Evolutionary conservation across 2,329 filamentous ascomycete genomes (phyloP).

Genomic region (Dactylellina cionopaga): DNA sequence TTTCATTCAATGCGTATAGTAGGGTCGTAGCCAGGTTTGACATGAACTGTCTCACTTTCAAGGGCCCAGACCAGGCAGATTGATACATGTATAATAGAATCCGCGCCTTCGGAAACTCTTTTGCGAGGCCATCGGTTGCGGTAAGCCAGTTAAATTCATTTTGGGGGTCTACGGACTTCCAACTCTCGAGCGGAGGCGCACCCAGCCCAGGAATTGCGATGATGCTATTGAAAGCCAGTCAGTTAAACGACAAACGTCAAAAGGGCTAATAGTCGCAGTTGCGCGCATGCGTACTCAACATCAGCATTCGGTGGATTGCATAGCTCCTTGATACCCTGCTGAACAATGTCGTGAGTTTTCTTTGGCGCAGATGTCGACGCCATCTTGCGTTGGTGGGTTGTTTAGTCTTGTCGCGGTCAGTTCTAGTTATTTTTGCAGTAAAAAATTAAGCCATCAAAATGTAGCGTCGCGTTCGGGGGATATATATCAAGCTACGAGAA

Average conservation of each 20-base stretch:
- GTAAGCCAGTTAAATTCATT: constrained; percentile 63
- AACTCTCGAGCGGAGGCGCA: constrained; percentile 61
- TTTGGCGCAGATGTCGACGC: constrained; percentile 20
- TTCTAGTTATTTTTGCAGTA: neutral
- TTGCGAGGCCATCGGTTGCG: constrained; percentile 59
- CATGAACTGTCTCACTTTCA: constrained; percentile 63
- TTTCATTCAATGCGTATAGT: constrained; percentile 59
- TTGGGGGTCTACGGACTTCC: constrained; percentile 59
- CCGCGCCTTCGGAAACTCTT: constrained; percentile 62
- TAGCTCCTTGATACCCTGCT: constrained; percentile 62
- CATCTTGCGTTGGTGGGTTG: neutral
- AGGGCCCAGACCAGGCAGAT: constrained; percentile 61
- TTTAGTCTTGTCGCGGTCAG: neutral
- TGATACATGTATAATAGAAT: constrained; percentile 63
- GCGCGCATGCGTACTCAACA: constrained; percentile 59
- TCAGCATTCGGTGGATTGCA: constrained; percentile 60
- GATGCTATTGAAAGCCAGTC: constrained; percentile 57
- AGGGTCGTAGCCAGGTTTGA: constrained; percentile 61
- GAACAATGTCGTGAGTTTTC: constrained; percentile 59
- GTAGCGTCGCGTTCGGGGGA: neutral
- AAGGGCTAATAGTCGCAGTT: neutral
- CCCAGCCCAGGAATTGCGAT: constrained; percentile 63
- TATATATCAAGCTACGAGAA: neutral
- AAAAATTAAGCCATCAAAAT: neutral
- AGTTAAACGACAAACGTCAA: neutral